These are phyloP conservation scores for Claviceps sorghi DNA, from an alignment of 2,329 filamentous ascomycete genomes.

Conservation along the genomic window DNA sequence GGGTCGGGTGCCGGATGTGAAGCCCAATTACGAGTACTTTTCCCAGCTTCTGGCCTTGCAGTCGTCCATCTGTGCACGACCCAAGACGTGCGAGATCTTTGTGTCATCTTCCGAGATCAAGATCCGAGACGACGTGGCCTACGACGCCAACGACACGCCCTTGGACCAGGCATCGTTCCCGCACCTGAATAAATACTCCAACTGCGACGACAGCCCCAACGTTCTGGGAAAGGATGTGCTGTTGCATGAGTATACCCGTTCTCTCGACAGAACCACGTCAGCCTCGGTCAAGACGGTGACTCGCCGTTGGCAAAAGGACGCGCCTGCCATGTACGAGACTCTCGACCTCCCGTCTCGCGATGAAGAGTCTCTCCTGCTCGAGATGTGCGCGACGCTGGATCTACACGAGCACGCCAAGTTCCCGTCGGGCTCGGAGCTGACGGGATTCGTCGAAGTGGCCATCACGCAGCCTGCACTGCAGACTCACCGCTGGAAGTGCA, in stretches of 20 bases:
- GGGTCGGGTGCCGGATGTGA: constrained; percentile 40
- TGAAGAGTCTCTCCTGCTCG: constrained; percentile 41
- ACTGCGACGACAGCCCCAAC: constrained; percentile 36
- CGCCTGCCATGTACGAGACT: constrained; percentile 39
- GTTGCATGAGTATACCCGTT: constrained; percentile 44
- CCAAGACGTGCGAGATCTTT: constrained; percentile 45
- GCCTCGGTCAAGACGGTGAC: constrained; percentile 39
- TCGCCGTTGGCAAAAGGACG: constrained; percentile 42
- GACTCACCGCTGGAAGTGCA: constrained; percentile 45
- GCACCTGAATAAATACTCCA: constrained; percentile 39
- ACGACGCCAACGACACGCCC: constrained; percentile 27
- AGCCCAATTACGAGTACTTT: constrained; percentile 49
- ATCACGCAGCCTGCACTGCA: constrained; percentile 39
- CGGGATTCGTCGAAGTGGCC: constrained; percentile 43
- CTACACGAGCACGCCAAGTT: constrained; percentile 43
- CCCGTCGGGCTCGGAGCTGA: constrained; percentile 43
- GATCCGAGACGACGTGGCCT: constrained; percentile 33
- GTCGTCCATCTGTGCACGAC: constrained; percentile 36
- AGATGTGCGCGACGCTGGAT: constrained; percentile 47
- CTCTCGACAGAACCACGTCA: constrained; percentile 39
- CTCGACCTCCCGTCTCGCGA: constrained; percentile 34
- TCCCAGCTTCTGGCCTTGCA: constrained; percentile 40
- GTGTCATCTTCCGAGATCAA: constrained; percentile 38
- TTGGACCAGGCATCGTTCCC: constrained; percentile 37
- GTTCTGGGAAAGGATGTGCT: constrained; percentile 37